phyloP scores from a whole-genome alignment of 208 protist species.

The Plasmodiophora brassicae region DNA sequence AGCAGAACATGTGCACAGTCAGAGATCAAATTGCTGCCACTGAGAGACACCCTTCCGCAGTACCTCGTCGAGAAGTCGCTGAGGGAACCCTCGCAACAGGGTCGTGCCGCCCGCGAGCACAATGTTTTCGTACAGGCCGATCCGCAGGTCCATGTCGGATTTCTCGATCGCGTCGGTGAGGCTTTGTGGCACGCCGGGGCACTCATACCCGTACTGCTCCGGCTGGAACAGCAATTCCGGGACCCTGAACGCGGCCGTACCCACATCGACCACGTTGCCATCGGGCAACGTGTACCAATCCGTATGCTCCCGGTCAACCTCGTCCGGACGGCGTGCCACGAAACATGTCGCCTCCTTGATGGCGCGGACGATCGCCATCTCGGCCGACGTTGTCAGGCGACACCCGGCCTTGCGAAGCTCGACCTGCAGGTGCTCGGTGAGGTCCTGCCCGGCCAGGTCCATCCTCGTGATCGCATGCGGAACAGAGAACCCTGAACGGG shows the following conservation, averaged over 20 bases:
- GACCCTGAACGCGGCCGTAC: too few relatives aligned
- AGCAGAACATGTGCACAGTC: too few relatives aligned
- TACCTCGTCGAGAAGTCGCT: too few relatives aligned
- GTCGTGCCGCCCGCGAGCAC: constrained; percentile 60
- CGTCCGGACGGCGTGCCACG: constrained; percentile 26
- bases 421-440: constrained; percentile 25
- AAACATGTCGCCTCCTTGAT: constrained; percentile 50
- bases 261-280: not conserved
- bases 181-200: too few relatives aligned
- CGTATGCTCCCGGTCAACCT: not conserved
- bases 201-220: too few relatives aligned
- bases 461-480: not conserved
- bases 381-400: not conserved
- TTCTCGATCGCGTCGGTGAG: constrained; percentile 57
- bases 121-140: constrained; percentile 57
- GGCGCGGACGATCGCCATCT: constrained; percentile 42
- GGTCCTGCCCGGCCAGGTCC: constrained; percentile 36
- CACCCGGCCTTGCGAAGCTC: not conserved
- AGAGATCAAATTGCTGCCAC: too few relatives aligned
- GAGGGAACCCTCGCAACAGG: constrained; percentile 43
- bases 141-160: constrained; percentile 54
- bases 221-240: too few relatives aligned
- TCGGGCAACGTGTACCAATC: not conserved
- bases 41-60: too few relatives aligned
- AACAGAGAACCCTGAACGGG: too few relatives aligned